Evolutionary conservation across 1,139 yeast genomes (phyloP).

Genomic region (Taiozyma sp.): DNA sequence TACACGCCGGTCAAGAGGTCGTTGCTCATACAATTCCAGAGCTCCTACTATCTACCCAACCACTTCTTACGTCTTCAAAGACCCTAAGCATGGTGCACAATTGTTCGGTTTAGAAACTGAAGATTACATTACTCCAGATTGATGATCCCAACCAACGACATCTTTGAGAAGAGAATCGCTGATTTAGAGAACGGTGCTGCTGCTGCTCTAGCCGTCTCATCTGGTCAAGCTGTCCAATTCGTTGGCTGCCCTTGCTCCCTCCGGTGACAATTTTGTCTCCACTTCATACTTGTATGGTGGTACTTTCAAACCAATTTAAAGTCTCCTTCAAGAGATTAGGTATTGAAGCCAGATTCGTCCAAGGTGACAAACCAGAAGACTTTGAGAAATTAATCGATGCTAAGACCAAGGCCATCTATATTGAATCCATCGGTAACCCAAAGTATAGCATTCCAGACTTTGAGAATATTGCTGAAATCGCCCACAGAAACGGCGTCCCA

Average conservation of each 20-base stretch:
- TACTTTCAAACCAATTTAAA: slow-evolving; percentile 90
- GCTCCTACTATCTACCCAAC: slow-evolving; percentile 91
- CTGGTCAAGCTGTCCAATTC: slow-evolving; percentile 96
- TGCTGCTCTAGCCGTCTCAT: slow-evolving; percentile 84
- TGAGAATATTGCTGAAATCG: slow-evolving; percentile 65
- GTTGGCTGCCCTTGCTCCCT: slow-evolving; percentile 78
- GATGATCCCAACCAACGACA: slow-evolving; percentile 89
- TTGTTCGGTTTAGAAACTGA: slow-evolving; percentile 77
- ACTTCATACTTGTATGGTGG: slow-evolving; percentile 94
- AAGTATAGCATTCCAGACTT: slow-evolving; percentile 91
- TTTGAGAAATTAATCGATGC: slow-evolving; percentile 72
- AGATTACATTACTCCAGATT: slow-evolving; percentile 91
- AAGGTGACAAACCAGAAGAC: slow-evolving; percentile 68
- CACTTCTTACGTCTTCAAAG: slow-evolving; percentile 80
- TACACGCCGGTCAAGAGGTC: slow-evolving; percentile 84
- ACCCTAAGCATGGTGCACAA: slow-evolving; percentile 89
- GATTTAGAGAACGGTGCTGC: slow-evolving; percentile 86
- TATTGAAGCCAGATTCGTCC: slow-evolving; percentile 75
- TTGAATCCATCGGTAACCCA: slow-evolving; percentile 94
- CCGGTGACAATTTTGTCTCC: slow-evolving; percentile 85
- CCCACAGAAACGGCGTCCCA: slow-evolving; percentile 86
- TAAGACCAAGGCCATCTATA: slow-evolving; percentile 82
- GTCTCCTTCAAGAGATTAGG: slow-evolving; percentile 88
- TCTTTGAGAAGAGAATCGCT: slow-evolving; percentile 86
- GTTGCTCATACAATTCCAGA: slow-evolving; percentile 58